These are phyloP conservation scores for Marvania coccoides DNA, from an alignment of 139 green algal species.

Conservation along the genomic window DNA sequence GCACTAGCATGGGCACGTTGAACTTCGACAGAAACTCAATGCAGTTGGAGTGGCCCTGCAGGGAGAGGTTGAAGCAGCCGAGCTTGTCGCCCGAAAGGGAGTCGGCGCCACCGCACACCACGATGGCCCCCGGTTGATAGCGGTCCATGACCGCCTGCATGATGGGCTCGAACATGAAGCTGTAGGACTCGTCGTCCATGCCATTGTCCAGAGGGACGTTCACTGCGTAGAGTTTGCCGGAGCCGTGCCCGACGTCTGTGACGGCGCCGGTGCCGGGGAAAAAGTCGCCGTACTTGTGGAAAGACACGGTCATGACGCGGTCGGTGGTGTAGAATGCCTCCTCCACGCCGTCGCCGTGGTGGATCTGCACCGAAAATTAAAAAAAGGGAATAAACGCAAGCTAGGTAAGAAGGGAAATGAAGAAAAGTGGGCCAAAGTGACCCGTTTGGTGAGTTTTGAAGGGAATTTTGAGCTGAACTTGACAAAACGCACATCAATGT, in stretches of 20 bases:
- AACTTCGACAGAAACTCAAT: slow-evolving; percentile 92
- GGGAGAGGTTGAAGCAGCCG: slow-evolving; percentile 97
- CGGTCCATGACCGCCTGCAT: slow-evolving; percentile 92
- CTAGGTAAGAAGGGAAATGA: not conserved
- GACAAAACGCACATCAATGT: slow-evolving; percentile 29
- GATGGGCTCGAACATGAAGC: slow-evolving; percentile 87
- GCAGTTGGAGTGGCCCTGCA: slow-evolving; percentile 86
- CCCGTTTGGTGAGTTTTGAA: not conserved
- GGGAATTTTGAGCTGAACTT: not conserved
- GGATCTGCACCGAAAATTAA: slow-evolving; percentile 99
- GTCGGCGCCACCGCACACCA: slow-evolving; percentile 95
- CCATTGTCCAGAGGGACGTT: slow-evolving; percentile 93
- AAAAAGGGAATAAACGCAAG: slow-evolving; percentile 81
- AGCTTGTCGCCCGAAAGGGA: slow-evolving; percentile 90
- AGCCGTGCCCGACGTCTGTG: slow-evolving; percentile 64
- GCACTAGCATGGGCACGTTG: slow-evolving; percentile 89
- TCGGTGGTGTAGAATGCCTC: slow-evolving; percentile 99
- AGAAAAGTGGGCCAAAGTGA: not conserved
- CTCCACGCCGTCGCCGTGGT: slow-evolving; percentile 98
- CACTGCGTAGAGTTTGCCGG: slow-evolving; percentile 82
- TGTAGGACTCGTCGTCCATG: slow-evolving; percentile 94
- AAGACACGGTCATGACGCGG: slow-evolving; percentile 87
- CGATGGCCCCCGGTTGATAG: slow-evolving; percentile 92
- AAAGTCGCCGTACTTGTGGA: slow-evolving; percentile 98
- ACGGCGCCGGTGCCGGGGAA: slow-evolving; percentile 91